Conservation (phyloP, 176 grass and related monocot species). For the Oryza punctata region DNA sequence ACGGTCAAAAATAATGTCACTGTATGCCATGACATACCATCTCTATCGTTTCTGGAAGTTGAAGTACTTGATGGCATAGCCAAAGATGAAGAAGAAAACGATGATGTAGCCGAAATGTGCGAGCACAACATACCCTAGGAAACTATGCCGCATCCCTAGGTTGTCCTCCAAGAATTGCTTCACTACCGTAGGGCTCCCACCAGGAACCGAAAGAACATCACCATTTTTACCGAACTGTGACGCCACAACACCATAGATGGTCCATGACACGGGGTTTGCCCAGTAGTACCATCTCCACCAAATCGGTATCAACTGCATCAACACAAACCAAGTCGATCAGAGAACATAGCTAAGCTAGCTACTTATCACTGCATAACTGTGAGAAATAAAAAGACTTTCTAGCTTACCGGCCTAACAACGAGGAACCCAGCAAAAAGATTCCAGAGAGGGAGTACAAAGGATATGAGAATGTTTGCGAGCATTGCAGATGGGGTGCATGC, state of each 20-base stretch:
- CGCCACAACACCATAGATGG: constrained; percentile 67
- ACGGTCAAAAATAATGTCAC: neutral
- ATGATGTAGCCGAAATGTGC: constrained; percentile 63
- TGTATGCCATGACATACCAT: neutral
- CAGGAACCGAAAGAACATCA: constrained; percentile 33
- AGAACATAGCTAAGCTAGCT: neutral
- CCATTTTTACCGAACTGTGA: constrained; percentile 65
- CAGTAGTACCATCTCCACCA: constrained; percentile 99
- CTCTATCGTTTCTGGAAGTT: constrained; percentile 87
- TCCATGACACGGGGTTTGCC: constrained; percentile 77
- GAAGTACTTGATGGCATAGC: constrained; percentile 72
- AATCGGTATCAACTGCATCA: constrained; percentile 59
- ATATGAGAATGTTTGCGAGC: constrained; percentile 57
- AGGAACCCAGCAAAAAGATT: constrained; percentile 85
- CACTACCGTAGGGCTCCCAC: constrained; percentile 17
- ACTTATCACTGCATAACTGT: neutral
- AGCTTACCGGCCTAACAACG: constrained; percentile 61
- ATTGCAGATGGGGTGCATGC: constrained; percentile 62
- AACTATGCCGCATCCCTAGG: constrained; percentile 54
- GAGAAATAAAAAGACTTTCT: neutral
- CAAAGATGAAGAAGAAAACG: constrained; percentile 69
- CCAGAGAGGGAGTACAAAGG: constrained; percentile 71
- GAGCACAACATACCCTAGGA: constrained; percentile 63
- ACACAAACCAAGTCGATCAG: neutral
- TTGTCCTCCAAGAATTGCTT: constrained; percentile 54